Evolutionary conservation across 2,329 filamentous ascomycete genomes (phyloP), one percentile per base, ranked within the genome.

Genomic region (Taxawa tesnikishii): DNA sequence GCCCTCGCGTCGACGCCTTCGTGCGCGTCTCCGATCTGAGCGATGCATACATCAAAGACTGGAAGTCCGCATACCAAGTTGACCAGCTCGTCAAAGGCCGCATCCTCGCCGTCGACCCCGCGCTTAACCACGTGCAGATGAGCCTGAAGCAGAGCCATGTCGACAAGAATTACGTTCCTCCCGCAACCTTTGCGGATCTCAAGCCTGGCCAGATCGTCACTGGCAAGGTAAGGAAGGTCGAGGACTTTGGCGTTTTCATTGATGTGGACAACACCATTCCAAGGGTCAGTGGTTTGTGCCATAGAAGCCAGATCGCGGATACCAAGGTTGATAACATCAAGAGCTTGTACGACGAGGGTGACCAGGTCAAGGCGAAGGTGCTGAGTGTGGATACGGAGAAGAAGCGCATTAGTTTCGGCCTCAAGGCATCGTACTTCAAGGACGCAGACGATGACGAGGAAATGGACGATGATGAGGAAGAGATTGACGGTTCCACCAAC

Each of bases 171-270:
- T 94, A 83, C 55, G 73, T 75, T 27, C 73, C 81, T 14, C 77
- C 75, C 2, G 54, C 79, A n/a, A 77, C 71, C 1, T 79, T 88
- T 40, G 67, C 68, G n/a, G 83, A 93, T 44, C 64, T 96, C 35
- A 74, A 79, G 49, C 63, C 71, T 39, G 87, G 85, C 5, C 82
- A 93, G 55, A 63, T 85, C 18, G 70, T 98, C 19, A 93, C 83
- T 9, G 90, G 87, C 29, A 93, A 83, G 51, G 75, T 98, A 34
- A 79, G 87, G 46, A 94, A 92, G 57, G 85, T 96, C 2, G 83
- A 93, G 49, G 82, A 94, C 18, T 98, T 87, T 53, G 90, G 90
- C 42, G 88, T 88, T 4, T 98, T 98, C 54, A 81, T 98, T 45
- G 73, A 92, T 26, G 65, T 98, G 13, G 84, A 94, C 54, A 76